phyloP scores from a whole-genome alignment of 2,329 filamentous ascomycete species.

The Lachnellula willkommii region DNA sequence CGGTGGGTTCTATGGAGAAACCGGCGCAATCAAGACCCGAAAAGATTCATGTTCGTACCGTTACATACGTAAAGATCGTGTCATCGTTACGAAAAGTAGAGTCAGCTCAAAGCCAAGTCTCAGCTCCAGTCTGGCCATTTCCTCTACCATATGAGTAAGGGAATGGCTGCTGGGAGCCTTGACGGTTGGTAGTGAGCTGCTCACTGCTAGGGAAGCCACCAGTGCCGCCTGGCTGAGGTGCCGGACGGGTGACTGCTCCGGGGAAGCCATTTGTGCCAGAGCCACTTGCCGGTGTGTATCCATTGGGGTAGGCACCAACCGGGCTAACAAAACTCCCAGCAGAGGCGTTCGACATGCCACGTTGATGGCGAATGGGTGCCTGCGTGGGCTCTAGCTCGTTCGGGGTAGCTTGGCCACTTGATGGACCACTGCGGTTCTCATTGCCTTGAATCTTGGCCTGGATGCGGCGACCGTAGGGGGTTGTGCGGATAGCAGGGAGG shows the following conservation, averaged over 20 bases:
- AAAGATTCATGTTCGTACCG: constrained; percentile 31
- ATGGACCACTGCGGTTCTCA: constrained; percentile 37
- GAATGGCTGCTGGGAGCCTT: constrained; percentile 19
- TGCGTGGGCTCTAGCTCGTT: constrained; percentile 25
- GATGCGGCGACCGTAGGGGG: constrained; percentile 90
- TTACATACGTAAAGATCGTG: constrained; percentile 34
- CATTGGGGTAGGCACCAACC: constrained; percentile 25
- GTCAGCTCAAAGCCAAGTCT: constrained; percentile 26
- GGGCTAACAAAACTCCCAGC: constrained; percentile 21
- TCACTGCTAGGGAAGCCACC: constrained; percentile 22
- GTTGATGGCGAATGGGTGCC: constrained; percentile 27
- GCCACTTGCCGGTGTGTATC: constrained; percentile 17
- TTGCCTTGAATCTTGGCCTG: constrained; percentile 74
- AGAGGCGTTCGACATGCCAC: constrained; percentile 30
- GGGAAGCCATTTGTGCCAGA: constrained; percentile 17
- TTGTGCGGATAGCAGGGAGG: constrained; percentile 77
- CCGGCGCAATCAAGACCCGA: constrained; percentile 21
- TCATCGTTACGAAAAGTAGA: constrained; percentile 26
- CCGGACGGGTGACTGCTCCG: constrained; percentile 15
- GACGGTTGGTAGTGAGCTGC: constrained; percentile 18
- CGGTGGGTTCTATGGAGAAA: constrained; percentile 13
- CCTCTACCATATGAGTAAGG: constrained; percentile 27
- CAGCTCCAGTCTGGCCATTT: constrained; percentile 23
- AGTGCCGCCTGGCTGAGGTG: constrained; percentile 10
- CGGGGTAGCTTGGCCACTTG: constrained; percentile 30